Percentiles rank a stretch among this genome's conserved stretches.
Conservation (phyloP, 192 early-diverging fungal genomes). For the Phycomyces nitens region DNA sequence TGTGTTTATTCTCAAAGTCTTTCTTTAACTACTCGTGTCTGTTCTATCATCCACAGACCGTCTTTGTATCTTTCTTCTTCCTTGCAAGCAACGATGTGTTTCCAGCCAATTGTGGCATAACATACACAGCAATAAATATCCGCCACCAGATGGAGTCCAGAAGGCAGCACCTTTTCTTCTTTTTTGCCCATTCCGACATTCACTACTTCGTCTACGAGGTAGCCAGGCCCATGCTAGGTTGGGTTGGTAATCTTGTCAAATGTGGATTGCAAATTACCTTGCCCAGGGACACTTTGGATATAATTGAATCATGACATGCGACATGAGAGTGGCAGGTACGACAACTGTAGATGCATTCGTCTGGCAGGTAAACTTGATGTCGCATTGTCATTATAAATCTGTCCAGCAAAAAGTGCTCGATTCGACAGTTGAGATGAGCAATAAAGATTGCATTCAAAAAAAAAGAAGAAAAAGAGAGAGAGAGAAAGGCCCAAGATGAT, state of each 20-base stretch:
- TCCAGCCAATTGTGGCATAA: constrained; percentile 52
- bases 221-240: constrained; percentile 48
- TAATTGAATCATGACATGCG: constrained; percentile 50
- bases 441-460: neutral
- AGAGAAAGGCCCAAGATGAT: neutral
- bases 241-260: neutral
- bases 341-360: constrained; percentile 50
- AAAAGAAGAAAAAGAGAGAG: neutral
- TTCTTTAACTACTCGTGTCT: constrained; percentile 44
- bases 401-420: neutral
- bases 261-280: constrained; percentile 4
- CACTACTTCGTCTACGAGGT: constrained; percentile 47
- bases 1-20: neutral
- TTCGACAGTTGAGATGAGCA: neutral
- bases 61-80: constrained; percentile 58
- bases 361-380: constrained; percentile 43
- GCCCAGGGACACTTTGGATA: constrained; percentile 48
- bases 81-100: constrained; percentile 54
- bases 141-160: constrained; percentile 55
- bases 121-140: constrained; percentile 54
- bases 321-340: constrained; percentile 52
- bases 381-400: constrained; percentile 12
- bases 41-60: constrained; percentile 54
- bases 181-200: constrained; percentile 49
- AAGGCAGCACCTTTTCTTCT: constrained; percentile 56